Evolutionary conservation across 768 basidiomycete species (phyloP).

Genomic region (Leucocoprinus birnbaumii): DNA sequence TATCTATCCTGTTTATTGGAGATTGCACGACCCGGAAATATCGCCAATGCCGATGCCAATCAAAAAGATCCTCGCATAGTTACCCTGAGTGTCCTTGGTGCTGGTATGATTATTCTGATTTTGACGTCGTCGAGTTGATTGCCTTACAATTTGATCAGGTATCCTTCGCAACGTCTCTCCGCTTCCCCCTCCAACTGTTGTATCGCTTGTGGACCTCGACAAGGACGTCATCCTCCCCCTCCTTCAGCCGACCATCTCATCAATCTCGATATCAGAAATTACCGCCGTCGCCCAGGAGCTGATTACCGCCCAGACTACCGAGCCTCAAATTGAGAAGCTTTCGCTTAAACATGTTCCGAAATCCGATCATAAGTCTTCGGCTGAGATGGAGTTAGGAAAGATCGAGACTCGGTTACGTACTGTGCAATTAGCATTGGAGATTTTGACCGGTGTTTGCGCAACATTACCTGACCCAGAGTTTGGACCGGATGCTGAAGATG

Average conservation of each 20-base stretch:
- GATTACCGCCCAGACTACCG: constrained; percentile 42
- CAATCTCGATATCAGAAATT: constrained; percentile 50
- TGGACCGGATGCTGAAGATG: constrained; percentile 33
- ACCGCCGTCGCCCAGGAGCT: constrained; percentile 50
- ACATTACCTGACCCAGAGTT: constrained; percentile 77
- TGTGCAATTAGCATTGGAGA: constrained; percentile 81
- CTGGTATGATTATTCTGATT: constrained; percentile 43
- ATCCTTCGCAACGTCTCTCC: constrained; percentile 77
- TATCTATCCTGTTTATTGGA: constrained; percentile 67
- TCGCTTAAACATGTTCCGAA: constrained; percentile 66
- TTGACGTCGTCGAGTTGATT: not conserved
- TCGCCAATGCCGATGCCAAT: constrained; percentile 35
- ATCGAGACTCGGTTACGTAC: constrained; percentile 73
- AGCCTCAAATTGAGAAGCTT: constrained; percentile 52
- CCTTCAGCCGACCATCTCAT: constrained; percentile 62
- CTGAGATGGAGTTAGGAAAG: constrained; percentile 68
- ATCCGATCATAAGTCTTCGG: constrained; percentile 70
- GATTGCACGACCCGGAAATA: constrained; percentile 42
- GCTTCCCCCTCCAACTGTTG: constrained; percentile 62
- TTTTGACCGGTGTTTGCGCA: constrained; percentile 86
- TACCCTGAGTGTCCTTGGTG: constrained; percentile 63
- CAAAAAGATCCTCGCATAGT: constrained; percentile 47
- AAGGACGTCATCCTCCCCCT: constrained; percentile 70
- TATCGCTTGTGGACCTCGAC: constrained; percentile 65
- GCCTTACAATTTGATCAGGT: constrained; percentile 42